A percentile compares a stretch with the other conserved stretches of the same genome.
Conservation (phyloP, 2,329 filamentous ascomycete genomes). For the Dryadomyces quercivorus region DNA sequence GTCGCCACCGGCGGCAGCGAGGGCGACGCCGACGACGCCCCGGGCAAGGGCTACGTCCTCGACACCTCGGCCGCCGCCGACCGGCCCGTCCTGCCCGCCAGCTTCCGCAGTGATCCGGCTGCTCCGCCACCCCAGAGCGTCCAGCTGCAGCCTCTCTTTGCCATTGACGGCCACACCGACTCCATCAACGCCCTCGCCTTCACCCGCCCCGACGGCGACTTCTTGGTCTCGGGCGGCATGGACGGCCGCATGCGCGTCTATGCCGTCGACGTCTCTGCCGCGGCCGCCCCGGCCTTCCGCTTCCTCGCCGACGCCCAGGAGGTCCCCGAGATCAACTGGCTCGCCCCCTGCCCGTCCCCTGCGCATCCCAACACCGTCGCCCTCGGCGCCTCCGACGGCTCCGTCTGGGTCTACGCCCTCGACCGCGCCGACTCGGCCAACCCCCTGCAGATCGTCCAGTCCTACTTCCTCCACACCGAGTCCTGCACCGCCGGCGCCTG, state of each 20-base stretch:
- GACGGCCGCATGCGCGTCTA: slow-evolving; percentile 73
- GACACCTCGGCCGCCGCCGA: slow-evolving; percentile 54
- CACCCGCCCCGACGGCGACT: slow-evolving; percentile 71
- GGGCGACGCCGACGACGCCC: slow-evolving; percentile 43
- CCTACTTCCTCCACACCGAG: slow-evolving; percentile 81
- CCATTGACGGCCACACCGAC: slow-evolving; percentile 82
- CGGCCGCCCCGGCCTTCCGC: slow-evolving; percentile 27
- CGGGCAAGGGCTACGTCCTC: slow-evolving; percentile 76
- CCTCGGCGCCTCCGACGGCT: slow-evolving; percentile 79
- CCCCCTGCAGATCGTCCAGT: slow-evolving; percentile 71
- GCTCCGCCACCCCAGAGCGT: slow-evolving; percentile 37
- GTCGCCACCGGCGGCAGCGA: slow-evolving; percentile 75
- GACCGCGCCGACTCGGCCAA: slow-evolving; percentile 43
- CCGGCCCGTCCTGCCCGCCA: slow-evolving; percentile 60
- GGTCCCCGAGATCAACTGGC: slow-evolving; percentile 92
- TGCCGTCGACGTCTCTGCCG: slow-evolving; percentile 33
- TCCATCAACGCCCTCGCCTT: slow-evolving; percentile 81
- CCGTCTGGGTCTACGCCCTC: slow-evolving; percentile 91
- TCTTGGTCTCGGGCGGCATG: slow-evolving; percentile 73
- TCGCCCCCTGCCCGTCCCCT: slow-evolving; percentile 60
- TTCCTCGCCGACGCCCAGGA: slow-evolving; percentile 73
- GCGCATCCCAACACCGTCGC: slow-evolving; percentile 70
- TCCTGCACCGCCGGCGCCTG: slow-evolving; percentile 83
- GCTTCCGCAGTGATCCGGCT: slow-evolving; percentile 56
- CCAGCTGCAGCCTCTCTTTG: slow-evolving; percentile 53